Percentiles rank a stretch among this genome's conserved stretches.
Evolutionary conservation across 2,329 filamentous ascomycete genomes (phyloP).

Genomic region (Xylariomycetidae sp.): DNA sequence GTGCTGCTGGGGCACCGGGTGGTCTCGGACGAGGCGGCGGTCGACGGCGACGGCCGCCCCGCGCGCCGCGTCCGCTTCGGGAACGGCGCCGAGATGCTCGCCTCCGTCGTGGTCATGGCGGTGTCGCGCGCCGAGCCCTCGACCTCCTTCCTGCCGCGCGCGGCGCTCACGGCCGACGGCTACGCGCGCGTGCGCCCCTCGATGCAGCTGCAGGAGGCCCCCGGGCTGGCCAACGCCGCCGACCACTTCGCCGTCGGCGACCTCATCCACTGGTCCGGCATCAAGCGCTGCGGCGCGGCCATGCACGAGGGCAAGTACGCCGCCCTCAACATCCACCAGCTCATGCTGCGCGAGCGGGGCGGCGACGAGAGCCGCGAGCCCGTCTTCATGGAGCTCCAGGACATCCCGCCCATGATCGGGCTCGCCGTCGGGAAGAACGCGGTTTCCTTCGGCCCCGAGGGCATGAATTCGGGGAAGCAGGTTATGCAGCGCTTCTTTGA

Average conservation of each 20-base stretch:
- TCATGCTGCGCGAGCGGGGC: slow-evolving; percentile 35
- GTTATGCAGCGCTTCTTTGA: slow-evolving; percentile 59
- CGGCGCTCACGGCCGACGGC: slow-evolving; percentile 55
- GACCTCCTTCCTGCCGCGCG: slow-evolving; percentile 54
- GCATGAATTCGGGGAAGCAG: slow-evolving; percentile 55
- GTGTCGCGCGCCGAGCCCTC: slow-evolving; percentile 58
- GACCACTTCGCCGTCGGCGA: slow-evolving; percentile 67
- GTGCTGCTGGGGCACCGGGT: slow-evolving; percentile 56
- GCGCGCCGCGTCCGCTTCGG: slow-evolving; percentile 45
- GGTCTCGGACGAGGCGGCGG: slow-evolving; percentile 34
- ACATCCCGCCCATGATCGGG: slow-evolving; percentile 61
- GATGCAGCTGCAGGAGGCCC: slow-evolving; percentile 35
- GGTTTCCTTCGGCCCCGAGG: slow-evolving; percentile 54
- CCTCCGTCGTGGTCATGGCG: slow-evolving; percentile 64
- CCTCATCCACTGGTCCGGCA: slow-evolving; percentile 64
- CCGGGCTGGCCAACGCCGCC: slow-evolving; percentile 48
- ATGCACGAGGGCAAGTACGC: slow-evolving; percentile 67
- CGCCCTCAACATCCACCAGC: slow-evolving; percentile 62
- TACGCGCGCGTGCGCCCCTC: slow-evolving; percentile 57
- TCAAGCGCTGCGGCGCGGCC: slow-evolving; percentile 72
- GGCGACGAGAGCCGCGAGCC: slow-evolving; percentile 27
- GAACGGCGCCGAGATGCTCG: slow-evolving; percentile 52
- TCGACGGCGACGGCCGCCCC: neutral
- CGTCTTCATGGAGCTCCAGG: slow-evolving; percentile 41
- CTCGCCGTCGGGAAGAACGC: slow-evolving; percentile 66